Percentiles rank a stretch among this genome's conserved stretches.
Conservation (phyloP, 2,329 filamentous ascomycete genomes). For the Colletotrichum sp. region DNA sequence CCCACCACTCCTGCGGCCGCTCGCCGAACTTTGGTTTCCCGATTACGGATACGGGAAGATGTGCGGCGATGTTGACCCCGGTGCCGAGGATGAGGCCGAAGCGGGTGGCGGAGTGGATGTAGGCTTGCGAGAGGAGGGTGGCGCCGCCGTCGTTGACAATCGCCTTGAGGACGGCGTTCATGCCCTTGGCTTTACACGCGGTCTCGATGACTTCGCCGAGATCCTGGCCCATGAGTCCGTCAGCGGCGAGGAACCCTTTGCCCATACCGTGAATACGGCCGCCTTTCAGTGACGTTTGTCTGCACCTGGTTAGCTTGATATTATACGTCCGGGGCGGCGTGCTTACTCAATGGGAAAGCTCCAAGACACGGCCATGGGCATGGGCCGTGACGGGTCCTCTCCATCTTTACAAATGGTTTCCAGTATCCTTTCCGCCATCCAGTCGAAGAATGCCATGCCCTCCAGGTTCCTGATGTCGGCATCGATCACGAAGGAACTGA, state of each 20-base stretch:
- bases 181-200: slow-evolving; percentile 55
- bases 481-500: slow-evolving; percentile 62
- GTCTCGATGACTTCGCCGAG: slow-evolving; percentile 62
- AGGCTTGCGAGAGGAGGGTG: slow-evolving; percentile 69
- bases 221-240: slow-evolving; percentile 63
- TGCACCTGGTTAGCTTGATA: slow-evolving; percentile 32
- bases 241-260: slow-evolving; percentile 67
- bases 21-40: slow-evolving; percentile 60
- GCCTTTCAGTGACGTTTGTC: slow-evolving; percentile 67
- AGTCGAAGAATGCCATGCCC: slow-evolving; percentile 69
- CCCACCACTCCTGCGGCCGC: slow-evolving; percentile 61
- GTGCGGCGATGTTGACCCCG: slow-evolving; percentile 69
- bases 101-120: slow-evolving; percentile 61
- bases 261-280: slow-evolving; percentile 68
- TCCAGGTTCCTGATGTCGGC: slow-evolving; percentile 59
- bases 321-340: neutral
- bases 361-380: slow-evolving; percentile 70
- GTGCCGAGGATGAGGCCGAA: slow-evolving; percentile 72
- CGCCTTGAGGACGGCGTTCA: slow-evolving; percentile 61
- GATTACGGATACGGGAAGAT: slow-evolving; percentile 64
- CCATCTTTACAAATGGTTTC: slow-evolving; percentile 55
- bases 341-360: slow-evolving; percentile 73
- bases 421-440: slow-evolving; percentile 67
- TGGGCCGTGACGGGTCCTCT: slow-evolving; percentile 42
- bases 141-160: slow-evolving; percentile 73